Base-by-base conservation (phyloP, 345 rosid species). In the Eucalyptus microcorys region DNA sequence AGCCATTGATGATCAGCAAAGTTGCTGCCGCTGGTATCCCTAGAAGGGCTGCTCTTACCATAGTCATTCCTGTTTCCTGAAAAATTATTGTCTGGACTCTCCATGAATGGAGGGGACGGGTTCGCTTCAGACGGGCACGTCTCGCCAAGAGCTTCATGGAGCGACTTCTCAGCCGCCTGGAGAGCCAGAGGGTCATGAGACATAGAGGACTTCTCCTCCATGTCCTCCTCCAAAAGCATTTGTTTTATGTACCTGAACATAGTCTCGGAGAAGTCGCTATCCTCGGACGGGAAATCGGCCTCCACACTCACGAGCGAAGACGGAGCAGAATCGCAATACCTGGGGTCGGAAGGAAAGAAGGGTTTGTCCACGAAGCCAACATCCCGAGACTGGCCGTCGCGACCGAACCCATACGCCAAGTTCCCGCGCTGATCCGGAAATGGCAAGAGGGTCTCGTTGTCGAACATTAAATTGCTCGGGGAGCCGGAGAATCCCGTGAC, bases 151-250 rank as follows among this genome's bases (percentile, higher is more conserved):
- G 89, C 93, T 83, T 93, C 93, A 88, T 88, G 92, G 27, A 95
- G 90, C 10, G 97, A 94, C 89, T 89, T 92, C 92, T 95, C 97
- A 3, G 95, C 91, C 50, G 94, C 96, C 90, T 94, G 94, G 81
- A 95, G 93, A 89, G 93, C 93, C 88, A 91, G 85, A 8, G 93
- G 91, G 64, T 95, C 93, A 71, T 84, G 93, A 88, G 92, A 91
- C 94, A 90, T 92, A 19, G 88, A 89, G 17, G 95, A 92, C 19
- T 88, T 91, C 87, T 91, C 91, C 55, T 90, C 96, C 93, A 93
- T 92, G 90, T 94, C 91, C 91, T 94, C 97, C 88, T 95, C 97
- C 96, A 93, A 81, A 59, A 95, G 97, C 90, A 94, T 93, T 92
- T 94, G 94, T 88, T 88, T 92, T 87, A 95, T 93, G 89, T 94